These are phyloP conservation scores for Boletus reticuloceps DNA, from an alignment of 768 basidiomycete species.

Conservation along the genomic window DNA sequence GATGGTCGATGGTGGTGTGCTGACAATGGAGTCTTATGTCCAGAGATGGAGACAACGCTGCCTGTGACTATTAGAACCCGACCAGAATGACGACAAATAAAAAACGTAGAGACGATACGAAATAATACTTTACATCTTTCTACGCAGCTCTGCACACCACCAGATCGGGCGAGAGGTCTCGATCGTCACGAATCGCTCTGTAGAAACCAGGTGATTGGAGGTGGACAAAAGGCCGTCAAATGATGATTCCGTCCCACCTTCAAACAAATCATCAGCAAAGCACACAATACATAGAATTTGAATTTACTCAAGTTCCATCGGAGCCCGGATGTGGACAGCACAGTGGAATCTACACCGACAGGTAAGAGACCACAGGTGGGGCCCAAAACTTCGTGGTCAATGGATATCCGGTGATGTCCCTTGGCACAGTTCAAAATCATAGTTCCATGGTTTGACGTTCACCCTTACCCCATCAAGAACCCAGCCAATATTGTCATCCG, in stretches of 20 bases:
- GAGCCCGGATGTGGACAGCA: constrained; percentile 80
- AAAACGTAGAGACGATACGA: no score
- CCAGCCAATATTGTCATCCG: constrained; percentile 93
- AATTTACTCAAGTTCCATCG: constrained; percentile 84
- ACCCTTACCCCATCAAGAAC: constrained; percentile 69
- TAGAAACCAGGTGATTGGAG: constrained; percentile 84
- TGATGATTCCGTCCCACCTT: constrained; percentile 65
- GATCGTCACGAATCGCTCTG: constrained; percentile 62
- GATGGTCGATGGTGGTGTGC: no score
- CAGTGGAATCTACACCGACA: constrained; percentile 73
- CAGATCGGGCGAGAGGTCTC: constrained; percentile 81
- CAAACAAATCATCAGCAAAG: constrained; percentile 3
- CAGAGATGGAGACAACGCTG: no score
- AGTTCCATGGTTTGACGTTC: background rate
- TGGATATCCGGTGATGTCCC: constrained; percentile 79
- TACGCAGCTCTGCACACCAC: constrained; percentile 81
- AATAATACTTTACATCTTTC: background rate
- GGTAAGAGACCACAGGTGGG: constrained; percentile 95
- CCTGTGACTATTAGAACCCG: no score
- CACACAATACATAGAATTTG: background rate
- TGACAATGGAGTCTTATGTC: no score
- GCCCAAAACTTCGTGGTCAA: constrained; percentile 75
- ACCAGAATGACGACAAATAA: no score
- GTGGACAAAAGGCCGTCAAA: constrained; percentile 88
- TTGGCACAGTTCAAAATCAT: constrained; percentile 28